These are phyloP conservation scores for Lepraria neglecta DNA, from an alignment of 495 filamentous ascomycete species.

Conservation along the genomic window DNA sequence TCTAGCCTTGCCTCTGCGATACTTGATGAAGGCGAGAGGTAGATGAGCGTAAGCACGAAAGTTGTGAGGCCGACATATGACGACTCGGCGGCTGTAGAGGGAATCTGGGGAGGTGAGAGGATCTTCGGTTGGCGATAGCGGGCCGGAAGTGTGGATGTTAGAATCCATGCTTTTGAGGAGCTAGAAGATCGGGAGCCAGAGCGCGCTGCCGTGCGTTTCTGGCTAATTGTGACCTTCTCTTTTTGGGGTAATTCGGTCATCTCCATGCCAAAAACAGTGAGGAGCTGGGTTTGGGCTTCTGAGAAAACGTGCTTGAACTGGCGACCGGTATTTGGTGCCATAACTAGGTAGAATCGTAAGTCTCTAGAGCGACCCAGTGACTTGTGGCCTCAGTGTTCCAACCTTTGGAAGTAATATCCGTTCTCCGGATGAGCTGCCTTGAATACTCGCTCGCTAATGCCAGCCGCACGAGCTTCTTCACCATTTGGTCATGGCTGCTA, in stretches of 20 bases:
- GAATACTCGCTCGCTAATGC: constrained; percentile 83
- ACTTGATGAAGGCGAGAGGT: constrained; percentile 58
- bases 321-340: constrained; percentile 37
- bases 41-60: constrained; percentile 69
- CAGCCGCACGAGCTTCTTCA: constrained; percentile 87
- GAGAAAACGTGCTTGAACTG: constrained; percentile 67
- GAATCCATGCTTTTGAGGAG: constrained; percentile 64
- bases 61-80: constrained; percentile 76
- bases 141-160: constrained; percentile 62
- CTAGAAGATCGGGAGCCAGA: constrained; percentile 28
- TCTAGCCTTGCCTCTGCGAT: constrained; percentile 67
- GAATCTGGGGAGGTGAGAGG: constrained; percentile 59
- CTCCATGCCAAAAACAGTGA: constrained; percentile 73
- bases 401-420: constrained; percentile 73
- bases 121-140: constrained; percentile 59
- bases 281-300: constrained; percentile 57
- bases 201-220: constrained; percentile 51
- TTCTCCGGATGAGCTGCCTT: constrained; percentile 66
- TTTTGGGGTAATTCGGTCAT: constrained; percentile 70
- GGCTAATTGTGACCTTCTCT: constrained; percentile 70
- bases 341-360: constrained; percentile 27
- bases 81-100: constrained; percentile 58
- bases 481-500: constrained; percentile 27
- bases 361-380: too few species aligned
- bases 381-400: too few species aligned